Conservation (phyloP, 2,329 filamentous ascomycete species). For the Aschersonia sp. region DNA sequence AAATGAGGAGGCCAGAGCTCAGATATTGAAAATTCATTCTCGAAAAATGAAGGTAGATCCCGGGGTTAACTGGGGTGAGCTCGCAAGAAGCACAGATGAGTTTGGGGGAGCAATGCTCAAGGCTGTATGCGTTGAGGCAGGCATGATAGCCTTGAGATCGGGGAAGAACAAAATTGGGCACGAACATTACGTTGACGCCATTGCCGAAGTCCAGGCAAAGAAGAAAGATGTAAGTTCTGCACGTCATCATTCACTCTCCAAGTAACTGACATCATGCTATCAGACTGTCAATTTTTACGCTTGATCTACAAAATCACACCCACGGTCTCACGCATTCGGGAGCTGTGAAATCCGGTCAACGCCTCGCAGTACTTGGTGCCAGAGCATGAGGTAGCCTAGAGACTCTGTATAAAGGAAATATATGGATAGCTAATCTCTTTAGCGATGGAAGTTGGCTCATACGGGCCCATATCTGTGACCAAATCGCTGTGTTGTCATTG, state of each 20-base stretch:
- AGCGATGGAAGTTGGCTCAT: no score
- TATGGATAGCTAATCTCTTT: no score
- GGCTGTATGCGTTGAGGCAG: conserved; percentile 95
- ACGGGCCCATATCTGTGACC: no score
- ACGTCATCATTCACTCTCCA: no score
- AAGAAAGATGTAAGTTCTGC: conserved; percentile 64
- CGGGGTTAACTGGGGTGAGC: conserved; percentile 85
- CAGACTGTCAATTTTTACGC: conserved; percentile 45
- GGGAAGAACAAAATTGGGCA: conserved; percentile 95
- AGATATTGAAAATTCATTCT: conserved; percentile 94
- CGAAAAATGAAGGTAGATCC: conserved; percentile 96
- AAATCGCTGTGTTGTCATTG: no score
- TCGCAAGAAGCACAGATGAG: conserved; percentile 94
- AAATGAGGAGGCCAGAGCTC: conserved; percentile 91
- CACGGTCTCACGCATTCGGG: no score
- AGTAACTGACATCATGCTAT: not conserved
- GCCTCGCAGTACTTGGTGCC: no score
- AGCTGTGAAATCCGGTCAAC: no score
- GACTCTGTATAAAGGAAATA: no score
- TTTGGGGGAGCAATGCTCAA: conserved; percentile 97
- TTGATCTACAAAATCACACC: conserved; percentile 10
- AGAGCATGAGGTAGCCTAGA: no score
- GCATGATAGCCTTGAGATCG: conserved; percentile 92
- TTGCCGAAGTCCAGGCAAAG: conserved; percentile 87
- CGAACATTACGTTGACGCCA: conserved; percentile 97